Evolutionary conservation across 371 early-diverging fungal genomes (phyloP).

Genomic region (Mucor lusitanicus): DNA sequence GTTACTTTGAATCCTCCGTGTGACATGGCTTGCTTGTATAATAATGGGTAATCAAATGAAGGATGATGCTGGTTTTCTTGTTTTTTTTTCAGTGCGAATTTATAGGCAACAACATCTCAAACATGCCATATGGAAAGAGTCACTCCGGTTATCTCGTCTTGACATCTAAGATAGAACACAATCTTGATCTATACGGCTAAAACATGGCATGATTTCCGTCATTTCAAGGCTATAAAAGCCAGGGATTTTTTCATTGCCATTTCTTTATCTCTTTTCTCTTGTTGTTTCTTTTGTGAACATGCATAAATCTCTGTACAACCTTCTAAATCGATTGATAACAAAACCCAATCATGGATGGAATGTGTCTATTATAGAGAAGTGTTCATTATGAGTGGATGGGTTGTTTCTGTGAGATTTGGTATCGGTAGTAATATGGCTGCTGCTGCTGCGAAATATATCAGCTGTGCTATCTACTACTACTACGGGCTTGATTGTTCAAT

Average conservation of each 20-base stretch:
- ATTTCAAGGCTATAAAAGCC: background rate
- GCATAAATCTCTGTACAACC: background rate
- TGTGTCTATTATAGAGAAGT: too few relatives aligned
- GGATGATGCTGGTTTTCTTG: background rate
- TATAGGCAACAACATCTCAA: too few relatives aligned
- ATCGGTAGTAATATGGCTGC: too few relatives aligned
- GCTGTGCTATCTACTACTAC: too few relatives aligned
- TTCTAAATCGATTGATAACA: background rate
- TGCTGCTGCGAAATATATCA: too few relatives aligned
- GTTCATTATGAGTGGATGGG: too few relatives aligned
- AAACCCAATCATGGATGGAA: background rate
- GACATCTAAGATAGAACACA: background rate
- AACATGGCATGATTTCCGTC: background rate
- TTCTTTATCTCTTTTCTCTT: too few relatives aligned
- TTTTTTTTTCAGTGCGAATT: background rate
- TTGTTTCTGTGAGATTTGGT: too few relatives aligned
- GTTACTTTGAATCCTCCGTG: slow-evolving; percentile 37
- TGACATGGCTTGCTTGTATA: background rate
- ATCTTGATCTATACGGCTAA: background rate
- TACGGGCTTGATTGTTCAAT: too few relatives aligned
- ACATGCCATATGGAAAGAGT: background rate
- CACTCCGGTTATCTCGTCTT: background rate
- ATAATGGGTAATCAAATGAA: background rate
- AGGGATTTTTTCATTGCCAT: background rate
- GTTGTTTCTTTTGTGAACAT: too few relatives aligned